Conservation (phyloP, 163 green algal species). For the Scenedesmus sp. region DNA sequence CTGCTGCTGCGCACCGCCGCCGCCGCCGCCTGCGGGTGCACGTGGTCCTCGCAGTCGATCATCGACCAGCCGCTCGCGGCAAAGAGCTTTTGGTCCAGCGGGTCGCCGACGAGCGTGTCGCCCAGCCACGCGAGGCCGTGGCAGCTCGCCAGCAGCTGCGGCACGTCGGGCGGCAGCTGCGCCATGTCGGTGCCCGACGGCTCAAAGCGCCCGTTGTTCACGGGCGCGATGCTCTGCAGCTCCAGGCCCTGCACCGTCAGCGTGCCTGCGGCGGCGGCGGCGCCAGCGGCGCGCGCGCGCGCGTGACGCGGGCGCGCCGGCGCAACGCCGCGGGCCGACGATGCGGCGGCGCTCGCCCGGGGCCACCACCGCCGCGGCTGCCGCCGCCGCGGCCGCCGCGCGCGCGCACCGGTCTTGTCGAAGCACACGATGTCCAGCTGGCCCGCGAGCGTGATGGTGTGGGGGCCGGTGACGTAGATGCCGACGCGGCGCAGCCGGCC, state of each 20-base stretch:
- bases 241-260: conserved; percentile 74
- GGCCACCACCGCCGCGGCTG: too few relatives aligned
- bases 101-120: conserved; percentile 67
- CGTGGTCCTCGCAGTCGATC: conserved; percentile 12
- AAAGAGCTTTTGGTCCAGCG: conserved; percentile 79
- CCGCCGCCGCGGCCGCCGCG: too few relatives aligned
- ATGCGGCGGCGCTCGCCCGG: too few relatives aligned
- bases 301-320: neutral
- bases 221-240: conserved; percentile 63
- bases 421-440: conserved; percentile 77
- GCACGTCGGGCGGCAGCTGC: conserved; percentile 46
- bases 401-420: conserved; percentile 71
- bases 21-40: neutral
- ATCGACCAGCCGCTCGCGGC: conserved; percentile 64
- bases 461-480: conserved; percentile 68
- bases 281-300: neutral
- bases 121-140: conserved; percentile 70
- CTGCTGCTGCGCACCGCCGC: neutral
- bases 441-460: conserved; percentile 66
- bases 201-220: conserved; percentile 44
- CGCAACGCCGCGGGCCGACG: too few relatives aligned
- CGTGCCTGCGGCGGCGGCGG: conserved; percentile 53
- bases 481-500: conserved; percentile 56
- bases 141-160: conserved; percentile 72
- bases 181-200: conserved; percentile 27